Percentiles rank a stretch among this genome's conserved stretches.
phyloP scores from a whole-genome alignment of 805 yeast species.

The Saturnispora dispora region DNA sequence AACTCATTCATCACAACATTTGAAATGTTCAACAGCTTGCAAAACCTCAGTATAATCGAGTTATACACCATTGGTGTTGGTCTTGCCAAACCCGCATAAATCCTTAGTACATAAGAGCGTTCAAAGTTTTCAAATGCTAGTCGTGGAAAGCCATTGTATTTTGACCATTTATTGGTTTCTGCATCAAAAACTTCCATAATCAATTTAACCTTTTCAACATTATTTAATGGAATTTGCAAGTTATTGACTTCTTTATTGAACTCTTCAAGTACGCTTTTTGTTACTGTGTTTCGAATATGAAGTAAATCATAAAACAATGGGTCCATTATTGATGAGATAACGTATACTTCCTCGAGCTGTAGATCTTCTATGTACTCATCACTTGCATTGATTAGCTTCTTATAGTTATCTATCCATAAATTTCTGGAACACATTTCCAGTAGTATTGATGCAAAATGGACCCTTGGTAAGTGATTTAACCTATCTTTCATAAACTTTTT shows the following conservation, averaged over 20 bases:
- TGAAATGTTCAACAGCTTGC: not conserved
- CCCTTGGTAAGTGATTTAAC: not conserved
- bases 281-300: not conserved
- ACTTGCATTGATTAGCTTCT: not conserved
- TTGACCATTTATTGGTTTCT: not conserved
- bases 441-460: not conserved
- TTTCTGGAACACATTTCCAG: not conserved
- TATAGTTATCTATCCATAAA: not conserved
- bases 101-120: not conserved
- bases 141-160: not conserved
- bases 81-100: constrained; percentile 2
- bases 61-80: constrained; percentile 3
- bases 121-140: not conserved
- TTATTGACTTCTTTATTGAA: not conserved
- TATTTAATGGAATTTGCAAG: not conserved
- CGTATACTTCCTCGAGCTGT: constrained; percentile 1
- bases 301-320: constrained; percentile 3
- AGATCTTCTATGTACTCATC: constrained; percentile 1
- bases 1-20: not conserved
- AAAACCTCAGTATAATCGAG: constrained; percentile 3
- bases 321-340: constrained; percentile 1
- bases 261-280: not conserved
- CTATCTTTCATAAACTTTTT: not conserved
- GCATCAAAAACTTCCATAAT: constrained; percentile 1
- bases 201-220: not conserved